Evolutionary conservation across 1,284 basidiomycete genomes (phyloP).

Genomic region (Trichosporon sp.): DNA sequence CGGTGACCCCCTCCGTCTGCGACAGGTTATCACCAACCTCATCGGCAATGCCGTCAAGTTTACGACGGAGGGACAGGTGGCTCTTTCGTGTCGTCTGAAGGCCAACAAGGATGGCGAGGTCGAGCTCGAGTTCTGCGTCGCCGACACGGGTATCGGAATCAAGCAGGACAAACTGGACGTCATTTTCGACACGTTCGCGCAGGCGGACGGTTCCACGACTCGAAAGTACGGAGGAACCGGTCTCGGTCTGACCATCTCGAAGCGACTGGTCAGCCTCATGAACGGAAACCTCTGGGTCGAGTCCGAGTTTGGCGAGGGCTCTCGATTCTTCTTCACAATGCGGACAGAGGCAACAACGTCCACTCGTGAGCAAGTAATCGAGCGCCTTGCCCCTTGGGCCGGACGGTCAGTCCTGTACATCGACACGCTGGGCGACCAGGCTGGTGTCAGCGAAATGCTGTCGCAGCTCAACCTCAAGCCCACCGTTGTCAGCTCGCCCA

Average conservation of each 20-base stretch:
- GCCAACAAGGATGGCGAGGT: slow-evolving; percentile 74
- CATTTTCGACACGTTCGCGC: slow-evolving; percentile 99
- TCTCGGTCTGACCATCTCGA: slow-evolving; percentile 91
- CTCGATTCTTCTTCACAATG: slow-evolving; percentile 94
- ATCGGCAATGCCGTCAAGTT: slow-evolving; percentile 93
- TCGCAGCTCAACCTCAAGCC: slow-evolving; percentile 79
- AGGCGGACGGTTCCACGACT: slow-evolving; percentile 93
- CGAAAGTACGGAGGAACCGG: slow-evolving; percentile 98
- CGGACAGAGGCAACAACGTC: slow-evolving; percentile 62
- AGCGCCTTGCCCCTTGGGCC: slow-evolving; percentile 74
- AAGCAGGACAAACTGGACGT: slow-evolving; percentile 97
- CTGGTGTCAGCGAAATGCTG: slow-evolving; percentile 76
- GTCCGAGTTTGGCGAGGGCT: slow-evolving; percentile 85
- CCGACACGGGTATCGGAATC: slow-evolving; percentile 98
- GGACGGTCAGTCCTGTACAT: slow-evolving; percentile 79
- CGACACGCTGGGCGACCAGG: slow-evolving; percentile 78
- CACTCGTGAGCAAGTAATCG: slow-evolving; percentile 67
- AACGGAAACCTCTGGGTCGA: slow-evolving; percentile 99
- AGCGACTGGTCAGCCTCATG: slow-evolving; percentile 96
- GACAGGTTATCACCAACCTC: slow-evolving; percentile 81
- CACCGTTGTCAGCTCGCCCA: slow-evolving; percentile 74
- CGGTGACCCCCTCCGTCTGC: slow-evolving; percentile 89
- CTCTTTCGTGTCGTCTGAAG: slow-evolving; percentile 74
- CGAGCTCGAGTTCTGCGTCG: slow-evolving; percentile 94
- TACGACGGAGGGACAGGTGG: slow-evolving; percentile 89